Base-by-base conservation (phyloP, 495 filamentous ascomycete genomes). In the Evernia prunastri region DNA sequence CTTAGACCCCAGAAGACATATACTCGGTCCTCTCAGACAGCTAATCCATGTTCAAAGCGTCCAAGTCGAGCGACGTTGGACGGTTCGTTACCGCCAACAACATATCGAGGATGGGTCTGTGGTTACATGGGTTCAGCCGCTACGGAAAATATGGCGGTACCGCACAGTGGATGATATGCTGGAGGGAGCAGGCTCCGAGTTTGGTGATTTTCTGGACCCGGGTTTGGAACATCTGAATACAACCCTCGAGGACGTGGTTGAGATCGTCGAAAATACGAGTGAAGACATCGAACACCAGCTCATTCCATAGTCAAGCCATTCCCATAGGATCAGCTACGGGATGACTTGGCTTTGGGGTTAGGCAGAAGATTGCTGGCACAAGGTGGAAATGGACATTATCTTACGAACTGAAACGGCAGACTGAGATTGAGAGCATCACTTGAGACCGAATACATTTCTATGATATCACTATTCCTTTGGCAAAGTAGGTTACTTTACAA, bases 11-110 rank as follows among this genome's bases (percentile, higher is more conserved):
- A n/a, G 47, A 54, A 51, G 60, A 25, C 49, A n/a, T 9, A 56
- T 63, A 37, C 60, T 63, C 18, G 40, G 45, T 40, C 60, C 60
- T 13, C 60, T 63, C 35, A 25, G 15, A 39, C 20, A 29, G 15
- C 49, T 63, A 17, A 0, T 7, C 11, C 25, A 25, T 3, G 51
- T 63, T 11, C 36, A 29, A 23, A 63, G 27, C 29, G 60, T 63
- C 60, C 33, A 63, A 25, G 60, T 63, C 15, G 33, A 56, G 9
- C 60, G 60, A 56, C 49, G 60, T 40, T 63, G 60, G 60, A 29
- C 25, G 0, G 60, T 63, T 40, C 5, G 23, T 23, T 53, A 63
- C 40, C 47, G 13, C 36, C n/a, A 25, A 42, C 27, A 42, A 23
- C 35, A 49, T 11, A 27, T 39, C 20, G 40, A 60, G 9, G 42